Evolutionary conservation across 345 rosid species (phyloP), one percentile per base, ranked within the genome.

Genomic region (Moricandia moricandioides): DNA sequence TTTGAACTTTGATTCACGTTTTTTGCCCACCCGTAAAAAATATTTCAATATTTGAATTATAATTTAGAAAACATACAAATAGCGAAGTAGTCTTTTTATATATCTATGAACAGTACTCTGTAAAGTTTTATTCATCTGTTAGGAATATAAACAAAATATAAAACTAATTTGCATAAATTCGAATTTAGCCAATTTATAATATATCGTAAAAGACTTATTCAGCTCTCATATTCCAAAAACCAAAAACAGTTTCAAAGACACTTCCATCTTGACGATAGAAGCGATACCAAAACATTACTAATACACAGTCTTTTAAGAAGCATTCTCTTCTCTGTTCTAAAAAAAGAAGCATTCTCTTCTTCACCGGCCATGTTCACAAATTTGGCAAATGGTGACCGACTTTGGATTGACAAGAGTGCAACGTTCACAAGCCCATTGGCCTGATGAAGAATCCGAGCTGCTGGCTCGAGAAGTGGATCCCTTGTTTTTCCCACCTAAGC

Each of bases 381-480:
- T 86, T 55, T 86, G 87, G 74, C 98, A 92, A 79, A 82, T 51
- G 62, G 79, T 83, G 79, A 81, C 86, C 1, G 90, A 78, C 66
- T 69, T 86, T 13, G 73, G 52, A 67, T 92, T 92, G 4, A 87
- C 91, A 33, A 65, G 85, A 40, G 96, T 90, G 78, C 98, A 92
- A 62, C 80, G 79, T 57, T 89, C 93, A 63, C 98, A 92, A 11
- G 91, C 78, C 96, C 96, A 92, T 52, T 83, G 95, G 70, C 85
- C 70, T 11, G 87, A 65, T 10, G 89, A 67, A 8, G 89, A 61
- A 26, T 83, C 89, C 7, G 86, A 84, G 47, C 90, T 80, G 59
- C 82, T 79, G 2, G 72, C 79, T 79, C n/a, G 76, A 29, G 94
- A 84, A 74, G 76, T 82, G 7, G 92, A 86, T 65, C 88, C 85